Base-by-base conservation (phyloP, 2,329 filamentous ascomycete genomes). In the Ceratocystis albifundus region DNA sequence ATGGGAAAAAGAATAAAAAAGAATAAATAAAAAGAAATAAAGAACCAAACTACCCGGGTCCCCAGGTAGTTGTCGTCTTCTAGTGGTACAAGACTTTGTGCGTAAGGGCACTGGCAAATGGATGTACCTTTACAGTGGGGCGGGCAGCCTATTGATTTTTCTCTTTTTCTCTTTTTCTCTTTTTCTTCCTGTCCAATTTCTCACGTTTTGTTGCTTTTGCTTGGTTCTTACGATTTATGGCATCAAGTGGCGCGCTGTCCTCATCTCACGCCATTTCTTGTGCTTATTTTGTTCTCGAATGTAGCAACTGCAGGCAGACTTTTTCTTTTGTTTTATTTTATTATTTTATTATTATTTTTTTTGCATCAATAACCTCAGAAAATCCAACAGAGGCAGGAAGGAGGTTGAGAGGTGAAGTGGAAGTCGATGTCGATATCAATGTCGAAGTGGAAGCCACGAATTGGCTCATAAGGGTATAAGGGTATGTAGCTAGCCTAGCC, bases 211-310 rank as follows among this genome's bases (percentile, higher is more conserved):
- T 57, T 57, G 53, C 53, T 20, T 30, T 59, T 32, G 53, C n/a
- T 59, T 32, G 53, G 53, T 59, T 59, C 53, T 59, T 59, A n/a
- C 53, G 28, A 17, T 32, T 32, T 36, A 5, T 59, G 28, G 28
- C 22, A 32, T 28, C 53, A 59, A 59, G 53, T 59, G 53, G 53
- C 28, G 53, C 53, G 25, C 17, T 12, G 25, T n/a, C 17, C 28
- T 32, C 53, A 59, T 59, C 53, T 59, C 53, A 59, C 53, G 53
- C 53, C 53, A 59, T 59, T 59, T 59, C 25, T 59, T 32, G 22
- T 20, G 15, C 57, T 64, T 64, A 25, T 64, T 55, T 64, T 53
- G 22, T 30, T 64, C 41, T 59, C 53, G 53, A 59, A 59, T 32
- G 53, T 59, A 59, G 28, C 53, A 59, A 32, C 17, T 59, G 28